Base-by-base conservation (phyloP, 305 asterid genomes). In the Plantago rigida region DNA sequence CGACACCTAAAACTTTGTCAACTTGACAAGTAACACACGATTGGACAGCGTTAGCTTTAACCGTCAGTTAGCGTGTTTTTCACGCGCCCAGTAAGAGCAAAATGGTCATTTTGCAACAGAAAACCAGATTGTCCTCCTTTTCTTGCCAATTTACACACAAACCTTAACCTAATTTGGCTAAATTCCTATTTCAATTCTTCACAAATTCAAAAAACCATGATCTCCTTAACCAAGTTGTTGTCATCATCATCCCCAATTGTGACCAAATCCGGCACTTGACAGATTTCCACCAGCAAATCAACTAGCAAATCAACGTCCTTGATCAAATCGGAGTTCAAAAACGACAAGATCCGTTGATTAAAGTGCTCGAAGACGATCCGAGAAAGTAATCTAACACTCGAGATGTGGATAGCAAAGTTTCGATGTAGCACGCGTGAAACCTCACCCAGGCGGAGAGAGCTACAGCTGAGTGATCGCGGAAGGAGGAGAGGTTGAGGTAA, bases 381-480 rank as follows among this genome's bases (percentile, higher is more conserved):
- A 83, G 42, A 34, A 80, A 83, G 46, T 75, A 83, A 5, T 96
- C 97, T 64, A 87, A 45, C 31, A 66, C 64, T 46, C 97, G 68
- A 0, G 89, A 85, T 4, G 81, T 64, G 4, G 75, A 75, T 5
- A 90, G 89, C 0, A 85, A 59, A 46, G 86, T 78, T 62, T 87
- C 97, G 1, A 90, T 51, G 58, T 80, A 87, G 10, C 94, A 76
- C 0, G 86, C 87, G 77, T 87, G 79, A 84, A 89, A 90, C 29
- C 97, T 65, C 8, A 90, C 94, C 89, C 95, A 87, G 0, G 78
- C 57, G 11, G 97, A 87, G 46, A 89, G 72, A n/a, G 68, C 73
- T 5, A 91, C 62, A 63, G 84, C 64, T 67, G 87, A 82, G 53
- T 76, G 69, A 76, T 89, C 94, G 19, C 80, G 87, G 81, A 89